Base-by-base conservation (phyloP, 2,329 filamentous ascomycete species). In the Teratosphaeria epicoccoides region DNA sequence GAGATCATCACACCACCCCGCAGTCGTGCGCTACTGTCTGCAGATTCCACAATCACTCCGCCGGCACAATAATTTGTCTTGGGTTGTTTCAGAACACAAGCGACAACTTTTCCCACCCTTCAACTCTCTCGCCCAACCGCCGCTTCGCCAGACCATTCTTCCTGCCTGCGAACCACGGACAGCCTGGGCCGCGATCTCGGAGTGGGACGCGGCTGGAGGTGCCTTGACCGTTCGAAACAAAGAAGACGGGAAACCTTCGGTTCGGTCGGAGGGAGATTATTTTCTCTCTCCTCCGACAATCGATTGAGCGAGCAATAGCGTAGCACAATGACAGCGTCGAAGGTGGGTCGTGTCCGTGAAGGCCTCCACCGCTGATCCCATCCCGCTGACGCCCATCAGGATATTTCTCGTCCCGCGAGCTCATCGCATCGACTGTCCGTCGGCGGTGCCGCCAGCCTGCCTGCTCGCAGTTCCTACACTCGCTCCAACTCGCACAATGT, bases 401-500 rank as follows among this genome's bases (percentile, higher is more conserved):
- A 70, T 58, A 69, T 67, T 57, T 69, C 70, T 56, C 70, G 72
- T 55, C 71, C 59, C 24, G 50, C 58, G 14, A 57, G 54, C 50
- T 70, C 73, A 56, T 72, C 75, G 63, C 72, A 75, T 63, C 71
- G 73, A 53, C 68, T 70, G 50, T 72, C 67, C 46, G 61, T 69
- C 52, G 70, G 81, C 63, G 76, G 76, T 63, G 75, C 76, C 62
- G 75, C 78, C 59, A 78, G 75, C 62, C 70, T 79, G 50, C 76
- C 85, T 48, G 74, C 71, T 54, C 83, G 83, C 60, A 78, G 82
- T 66, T 73, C 79, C 58, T 81, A 86, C 71, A 80, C 82, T 57
- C 84, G 89, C 65, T 83, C 82, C 61, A 87, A 89, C 73, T 87
- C 87, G 47, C 85, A 93, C 70, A 91, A 88, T 53, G 76, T 89